Base-by-base conservation (phyloP, 768 basidiomycete genomes). In the Chalciporus sphaerocephalus region DNA sequence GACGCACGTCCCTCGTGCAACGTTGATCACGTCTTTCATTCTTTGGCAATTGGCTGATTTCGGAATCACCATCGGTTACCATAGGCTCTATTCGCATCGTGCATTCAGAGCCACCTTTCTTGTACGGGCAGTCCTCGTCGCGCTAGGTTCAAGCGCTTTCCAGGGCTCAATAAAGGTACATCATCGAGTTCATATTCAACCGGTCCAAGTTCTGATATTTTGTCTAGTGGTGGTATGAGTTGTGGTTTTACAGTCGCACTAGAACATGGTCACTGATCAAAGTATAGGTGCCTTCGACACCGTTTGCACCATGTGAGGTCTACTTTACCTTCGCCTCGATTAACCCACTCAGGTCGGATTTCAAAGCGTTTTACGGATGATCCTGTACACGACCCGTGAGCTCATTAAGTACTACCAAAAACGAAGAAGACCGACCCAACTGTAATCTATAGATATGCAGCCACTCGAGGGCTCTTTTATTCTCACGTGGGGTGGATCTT, bases 401-500 rank as follows among this genome's bases (percentile, higher is more conserved):
- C 61, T 20, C 18, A 42, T 10, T 16, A 17, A 44, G 32, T n/a
- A 22, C 12, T 8, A 15, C 6, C 12, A 20, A 6, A 12, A 15
- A 6, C 12, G 10, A 8, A 13, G 7, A 41, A 30, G 40, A 32
- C 40, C 20, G 15, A 24, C 20, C 22, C 34, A 11, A 21, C 16
- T 6, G 12, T 32, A 20, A 13, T 23, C 9, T 18, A 2, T 42
- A 84, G 83, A 4, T 92, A 92, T 58, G 73, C 83, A 15, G 89
- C 87, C 0, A 84, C 85, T 0, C 72, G 74, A 21, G 88, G 89
- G 1, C 63, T 92, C 2, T 73, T 85, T 41, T 88, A 79, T 58
- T 84, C 86, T 6, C 88, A 90, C 54, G 78, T 89, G 71, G 89
- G 88, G 1, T 92, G 89, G 88, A 89, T 90, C 55, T 90, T 91